Conservation (phyloP, 768 basidiomycete genomes). For the Pleurotus tuber-regium region DNA sequence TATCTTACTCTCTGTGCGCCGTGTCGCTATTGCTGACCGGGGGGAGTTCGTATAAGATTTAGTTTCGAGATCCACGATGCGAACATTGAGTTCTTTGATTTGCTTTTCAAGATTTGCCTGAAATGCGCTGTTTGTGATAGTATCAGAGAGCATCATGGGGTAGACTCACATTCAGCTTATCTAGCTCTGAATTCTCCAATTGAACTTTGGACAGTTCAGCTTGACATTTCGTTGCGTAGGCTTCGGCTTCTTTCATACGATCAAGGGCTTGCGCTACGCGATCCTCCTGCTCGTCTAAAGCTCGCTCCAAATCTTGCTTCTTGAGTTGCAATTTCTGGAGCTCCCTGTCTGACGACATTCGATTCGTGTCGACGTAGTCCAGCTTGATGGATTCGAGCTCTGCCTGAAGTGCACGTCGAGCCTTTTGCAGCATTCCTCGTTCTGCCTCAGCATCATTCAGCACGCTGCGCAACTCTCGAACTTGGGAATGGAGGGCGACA, state of each 20-base stretch:
- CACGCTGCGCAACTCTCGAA: slow-evolving; percentile 75
- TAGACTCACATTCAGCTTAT: slow-evolving; percentile 64
- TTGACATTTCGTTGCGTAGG: slow-evolving; percentile 72
- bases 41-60: slow-evolving; percentile 68
- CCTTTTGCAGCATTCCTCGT: slow-evolving; percentile 74
- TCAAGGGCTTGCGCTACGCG: slow-evolving; percentile 69
- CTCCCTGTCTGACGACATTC: slow-evolving; percentile 69
- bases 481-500: slow-evolving; percentile 80
- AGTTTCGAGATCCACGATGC: slow-evolving; percentile 80
- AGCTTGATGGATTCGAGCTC: slow-evolving; percentile 80
- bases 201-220: slow-evolving; percentile 72
- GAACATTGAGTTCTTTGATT: slow-evolving; percentile 79
- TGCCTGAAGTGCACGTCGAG: slow-evolving; percentile 74
- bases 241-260: slow-evolving; percentile 79
- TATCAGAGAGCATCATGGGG: neutral
- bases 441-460: slow-evolving; percentile 87
- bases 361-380: slow-evolving; percentile 67
- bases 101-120: slow-evolving; percentile 85
- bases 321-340: slow-evolving; percentile 73
- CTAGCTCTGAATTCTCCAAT: slow-evolving; percentile 80
- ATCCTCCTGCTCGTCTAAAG: slow-evolving; percentile 77
- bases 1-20: slow-evolving; percentile 65
- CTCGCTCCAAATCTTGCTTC: slow-evolving; percentile 79
- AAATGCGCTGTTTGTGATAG: slow-evolving; percentile 10
- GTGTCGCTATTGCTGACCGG: slow-evolving; percentile 49